A percentile compares a stretch with the other conserved stretches of the same genome.
These are phyloP conservation scores for Pyrenophora seminiperda DNA, from an alignment of 2,329 filamentous ascomycete species.

Conservation along the genomic window DNA sequence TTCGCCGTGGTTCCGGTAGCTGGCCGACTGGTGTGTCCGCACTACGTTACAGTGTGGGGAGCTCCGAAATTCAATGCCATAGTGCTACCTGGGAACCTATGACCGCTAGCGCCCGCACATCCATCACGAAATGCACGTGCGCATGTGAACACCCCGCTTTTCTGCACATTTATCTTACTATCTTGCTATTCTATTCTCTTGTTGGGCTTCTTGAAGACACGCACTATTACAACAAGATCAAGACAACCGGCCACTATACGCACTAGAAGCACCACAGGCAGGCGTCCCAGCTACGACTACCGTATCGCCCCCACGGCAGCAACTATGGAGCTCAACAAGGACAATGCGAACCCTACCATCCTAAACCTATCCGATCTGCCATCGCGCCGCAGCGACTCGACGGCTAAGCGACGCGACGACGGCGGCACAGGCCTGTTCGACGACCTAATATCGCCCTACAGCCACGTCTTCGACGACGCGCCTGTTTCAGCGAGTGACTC, in stretches of 20 bases:
- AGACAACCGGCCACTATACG: too few species aligned
- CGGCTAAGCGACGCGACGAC: conserved; percentile 52
- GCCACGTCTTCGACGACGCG: conserved; percentile 51
- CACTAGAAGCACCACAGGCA: too few species aligned
- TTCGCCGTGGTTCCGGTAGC: conserved; percentile 10
- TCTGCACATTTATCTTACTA: neutral
- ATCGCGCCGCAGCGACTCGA: conserved; percentile 66
- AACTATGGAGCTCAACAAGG: too few species aligned
- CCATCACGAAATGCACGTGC: conserved; percentile 26
- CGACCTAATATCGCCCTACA: conserved; percentile 55
- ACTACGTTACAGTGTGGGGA: conserved; percentile 39
- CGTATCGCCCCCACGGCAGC: too few species aligned
- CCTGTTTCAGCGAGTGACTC: conserved; percentile 44
- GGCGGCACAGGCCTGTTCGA: conserved; percentile 61
- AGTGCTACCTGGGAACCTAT: too few species aligned
- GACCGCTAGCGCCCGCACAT: conserved; percentile 25
- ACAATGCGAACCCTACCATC: too few species aligned
- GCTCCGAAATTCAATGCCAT: conserved; percentile 40
- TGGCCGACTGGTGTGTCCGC: conserved; percentile 16
- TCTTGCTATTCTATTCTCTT: too few species aligned
- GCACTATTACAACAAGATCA: neutral
- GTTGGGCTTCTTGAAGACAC: too few species aligned
- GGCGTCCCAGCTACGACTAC: too few species aligned
- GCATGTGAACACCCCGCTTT: conserved; percentile 3
- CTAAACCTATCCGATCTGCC: too few species aligned